Conservation (phyloP, 2,329 filamentous ascomycete species). For the Phoma sp. region DNA sequence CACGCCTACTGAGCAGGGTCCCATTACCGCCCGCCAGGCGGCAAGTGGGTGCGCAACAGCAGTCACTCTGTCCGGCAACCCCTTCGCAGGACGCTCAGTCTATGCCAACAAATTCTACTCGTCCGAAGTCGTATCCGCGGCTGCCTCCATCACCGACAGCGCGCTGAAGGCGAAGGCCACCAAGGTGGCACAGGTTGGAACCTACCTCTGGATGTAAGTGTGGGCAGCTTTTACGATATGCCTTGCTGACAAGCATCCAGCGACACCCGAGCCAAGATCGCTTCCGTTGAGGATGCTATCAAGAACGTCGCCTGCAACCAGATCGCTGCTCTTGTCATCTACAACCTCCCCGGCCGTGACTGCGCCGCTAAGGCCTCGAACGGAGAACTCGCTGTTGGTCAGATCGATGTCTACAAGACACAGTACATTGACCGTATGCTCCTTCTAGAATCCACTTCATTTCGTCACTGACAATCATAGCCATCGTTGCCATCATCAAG, state of each 20-base stretch:
- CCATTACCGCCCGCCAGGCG: conserved; percentile 41
- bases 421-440: conserved; percentile 59
- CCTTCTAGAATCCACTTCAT: too few species aligned
- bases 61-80: conserved; percentile 57
- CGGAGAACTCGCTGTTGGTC: conserved; percentile 65
- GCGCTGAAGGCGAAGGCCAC: conserved; percentile 59
- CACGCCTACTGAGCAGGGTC: conserved; percentile 41
- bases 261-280: conserved; percentile 59
- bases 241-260: conserved; percentile 43
- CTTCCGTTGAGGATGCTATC: conserved; percentile 56
- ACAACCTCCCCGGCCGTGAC: conserved; percentile 70
- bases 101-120: conserved; percentile 62
- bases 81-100: conserved; percentile 57
- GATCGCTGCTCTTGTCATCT: conserved; percentile 65
- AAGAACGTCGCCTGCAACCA: conserved; percentile 58
- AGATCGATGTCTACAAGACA: conserved; percentile 58
- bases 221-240: background rate
- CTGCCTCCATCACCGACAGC: conserved; percentile 62
- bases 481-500: conserved; percentile 62
- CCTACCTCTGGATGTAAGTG: conserved; percentile 62
- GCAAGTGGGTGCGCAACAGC: conserved; percentile 42
- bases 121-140: conserved; percentile 60
- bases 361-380: conserved; percentile 70
- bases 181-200: conserved; percentile 58
- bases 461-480: conserved; percentile 20